Evolutionary conservation across 352 stramenopile genomes (phyloP).

Genomic region (Pythium aquatile): DNA sequence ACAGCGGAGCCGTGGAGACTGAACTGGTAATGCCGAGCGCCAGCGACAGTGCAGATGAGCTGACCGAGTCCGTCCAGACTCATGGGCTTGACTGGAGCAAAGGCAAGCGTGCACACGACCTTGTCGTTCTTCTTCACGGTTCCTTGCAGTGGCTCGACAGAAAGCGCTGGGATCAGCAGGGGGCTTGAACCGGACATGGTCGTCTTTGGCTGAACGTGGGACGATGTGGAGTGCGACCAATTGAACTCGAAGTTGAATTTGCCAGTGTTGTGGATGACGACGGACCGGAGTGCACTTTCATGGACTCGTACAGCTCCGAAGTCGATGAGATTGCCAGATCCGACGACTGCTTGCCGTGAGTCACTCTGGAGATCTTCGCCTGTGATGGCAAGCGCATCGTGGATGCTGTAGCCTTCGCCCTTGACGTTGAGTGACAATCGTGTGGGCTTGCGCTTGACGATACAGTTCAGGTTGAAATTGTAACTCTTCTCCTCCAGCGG

Average conservation of each 20-base stretch:
- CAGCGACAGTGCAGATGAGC: conserved; percentile 83
- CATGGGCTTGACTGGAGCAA: conserved; percentile 72
- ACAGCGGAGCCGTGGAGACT: conserved; percentile 72
- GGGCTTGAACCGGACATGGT: background rate
- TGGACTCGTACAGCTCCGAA: conserved; percentile 89
- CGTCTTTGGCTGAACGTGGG: background rate
- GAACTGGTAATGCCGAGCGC: conserved; percentile 82
- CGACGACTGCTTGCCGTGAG: conserved; percentile 29
- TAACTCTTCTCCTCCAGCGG: conserved; percentile 91
- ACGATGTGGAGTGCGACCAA: conserved; percentile 42
- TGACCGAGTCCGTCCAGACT: conserved; percentile 62
- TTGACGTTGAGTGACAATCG: conserved; percentile 93
- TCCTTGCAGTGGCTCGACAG: conserved; percentile 71
- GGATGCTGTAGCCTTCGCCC: conserved; percentile 93
- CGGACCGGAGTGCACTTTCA: conserved; percentile 54
- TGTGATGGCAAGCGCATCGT: conserved; percentile 60
- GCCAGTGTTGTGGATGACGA: conserved; percentile 89
- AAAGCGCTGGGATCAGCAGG: conserved; percentile 41
- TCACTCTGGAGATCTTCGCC: conserved; percentile 44
- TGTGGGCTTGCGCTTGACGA: conserved; percentile 90
- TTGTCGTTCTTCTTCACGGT: conserved; percentile 90
- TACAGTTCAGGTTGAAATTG: conserved; percentile 93
- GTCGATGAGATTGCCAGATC: conserved; percentile 55
- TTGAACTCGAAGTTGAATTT: conserved; percentile 97
- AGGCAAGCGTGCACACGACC: conserved; percentile 64